phyloP scores from a whole-genome alignment of 73 alveolate genomes.

The Tetrahymena malaccensis region DNA sequence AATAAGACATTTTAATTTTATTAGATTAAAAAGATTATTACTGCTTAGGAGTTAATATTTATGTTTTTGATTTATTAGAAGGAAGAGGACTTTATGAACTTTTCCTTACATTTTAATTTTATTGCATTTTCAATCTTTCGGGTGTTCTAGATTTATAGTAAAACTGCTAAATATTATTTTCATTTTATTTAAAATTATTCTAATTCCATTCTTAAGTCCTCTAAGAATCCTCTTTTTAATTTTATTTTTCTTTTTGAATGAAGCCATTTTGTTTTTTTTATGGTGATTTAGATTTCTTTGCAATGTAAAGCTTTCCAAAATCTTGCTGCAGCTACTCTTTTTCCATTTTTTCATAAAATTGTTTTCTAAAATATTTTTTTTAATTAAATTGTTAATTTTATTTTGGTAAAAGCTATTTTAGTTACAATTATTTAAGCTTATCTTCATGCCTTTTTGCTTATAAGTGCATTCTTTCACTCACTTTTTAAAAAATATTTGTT shows the following conservation, averaged over 20 bases:
- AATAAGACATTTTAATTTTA: too few relatives aligned
- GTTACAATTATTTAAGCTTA: neutral
- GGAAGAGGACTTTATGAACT: neutral
- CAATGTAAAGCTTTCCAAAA: neutral
- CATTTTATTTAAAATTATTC: neutral
- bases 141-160: neutral
- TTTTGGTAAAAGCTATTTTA: neutral
- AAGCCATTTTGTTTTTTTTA: neutral
- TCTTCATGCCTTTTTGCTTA: neutral
- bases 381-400: neutral
- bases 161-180: neutral
- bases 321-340: neutral
- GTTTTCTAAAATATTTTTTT: neutral
- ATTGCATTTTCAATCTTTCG: neutral
- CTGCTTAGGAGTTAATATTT: neutral
- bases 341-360: neutral
- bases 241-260: neutral
- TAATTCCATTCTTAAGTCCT: neutral
- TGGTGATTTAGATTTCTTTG: neutral
- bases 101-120: neutral
- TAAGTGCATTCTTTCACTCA: neutral
- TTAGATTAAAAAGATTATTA: neutral
- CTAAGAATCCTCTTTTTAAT: neutral
- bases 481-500: neutral
- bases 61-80: neutral